A percentile compares a stretch with the other conserved stretches of the same genome.
Conservation (phyloP, 192 early-diverging fungal species). For the Pilaira anomala region DNA sequence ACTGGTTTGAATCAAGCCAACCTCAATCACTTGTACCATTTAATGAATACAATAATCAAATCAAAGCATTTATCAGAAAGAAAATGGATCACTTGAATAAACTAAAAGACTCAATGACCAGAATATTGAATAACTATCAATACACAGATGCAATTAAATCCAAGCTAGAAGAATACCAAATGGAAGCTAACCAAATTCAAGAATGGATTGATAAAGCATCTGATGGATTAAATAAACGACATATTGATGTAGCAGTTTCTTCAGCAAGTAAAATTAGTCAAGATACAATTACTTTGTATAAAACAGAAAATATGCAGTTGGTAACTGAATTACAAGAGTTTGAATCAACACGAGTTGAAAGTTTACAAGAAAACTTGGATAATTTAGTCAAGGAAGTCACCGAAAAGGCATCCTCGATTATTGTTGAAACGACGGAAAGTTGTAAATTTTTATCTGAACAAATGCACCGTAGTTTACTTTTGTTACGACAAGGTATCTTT, state of each 20-base stretch:
- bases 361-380: not conserved
- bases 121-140: constrained; percentile 3
- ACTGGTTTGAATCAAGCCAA: constrained; percentile 5
- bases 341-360: not conserved
- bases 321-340: not conserved
- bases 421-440: not conserved
- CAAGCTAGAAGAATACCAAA: not conserved
- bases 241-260: not conserved
- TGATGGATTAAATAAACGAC: not conserved
- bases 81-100: not conserved
- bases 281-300: not conserved
- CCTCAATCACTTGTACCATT: not conserved
- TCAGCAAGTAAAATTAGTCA: not conserved
- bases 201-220: constrained; percentile 2
- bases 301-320: not conserved
- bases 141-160: constrained; percentile 1
- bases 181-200: not conserved
- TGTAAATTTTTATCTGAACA: not conserved
- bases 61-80: not conserved
- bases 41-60: constrained; percentile 6
- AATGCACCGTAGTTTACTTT: not conserved
- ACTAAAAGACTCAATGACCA: not conserved
- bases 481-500: not conserved
- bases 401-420: not conserved
- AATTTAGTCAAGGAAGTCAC: not conserved